These are phyloP conservation scores for Cystobasidium pallidum DNA, from an alignment of 1,284 basidiomycete species.

Conservation along the genomic window DNA sequence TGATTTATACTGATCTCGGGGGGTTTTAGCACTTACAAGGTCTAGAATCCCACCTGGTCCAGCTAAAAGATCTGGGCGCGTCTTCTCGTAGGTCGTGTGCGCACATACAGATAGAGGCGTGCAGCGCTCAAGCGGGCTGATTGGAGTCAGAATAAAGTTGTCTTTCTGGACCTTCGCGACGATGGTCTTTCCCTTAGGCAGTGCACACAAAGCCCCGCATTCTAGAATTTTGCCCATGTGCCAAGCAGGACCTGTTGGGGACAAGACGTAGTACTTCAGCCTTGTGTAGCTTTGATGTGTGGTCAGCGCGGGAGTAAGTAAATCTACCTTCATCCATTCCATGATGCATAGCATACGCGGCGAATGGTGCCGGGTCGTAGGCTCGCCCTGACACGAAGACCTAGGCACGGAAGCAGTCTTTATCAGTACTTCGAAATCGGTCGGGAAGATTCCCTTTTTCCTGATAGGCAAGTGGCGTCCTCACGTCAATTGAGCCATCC, in stretches of 20 bases:
- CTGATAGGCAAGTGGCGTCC: not conserved
- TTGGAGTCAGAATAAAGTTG: constrained; percentile 32
- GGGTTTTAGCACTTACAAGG: constrained; percentile 1
- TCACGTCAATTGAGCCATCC: constrained; percentile 26
- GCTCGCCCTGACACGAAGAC: constrained; percentile 24
- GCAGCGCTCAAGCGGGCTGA: constrained; percentile 20
- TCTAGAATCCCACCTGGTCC: constrained; percentile 28
- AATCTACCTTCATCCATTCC: constrained; percentile 5
- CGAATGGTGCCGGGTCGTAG: constrained; percentile 28
- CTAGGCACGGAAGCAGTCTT: not conserved
- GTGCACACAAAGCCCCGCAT: constrained; percentile 23
- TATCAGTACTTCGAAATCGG: not conserved
- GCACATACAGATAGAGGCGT: constrained; percentile 29
- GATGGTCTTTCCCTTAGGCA: constrained; percentile 32
- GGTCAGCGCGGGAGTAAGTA: not conserved
- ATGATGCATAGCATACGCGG: constrained; percentile 19
- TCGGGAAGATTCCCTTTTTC: not conserved
- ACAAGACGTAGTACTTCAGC: not conserved
- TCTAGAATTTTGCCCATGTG: constrained; percentile 36
- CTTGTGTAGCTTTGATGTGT: not conserved
- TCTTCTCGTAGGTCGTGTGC: constrained; percentile 32
- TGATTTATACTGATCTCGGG: not conserved
- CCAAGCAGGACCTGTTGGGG: constrained; percentile 15
- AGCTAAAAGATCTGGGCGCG: constrained; percentile 20
- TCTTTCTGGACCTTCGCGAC: constrained; percentile 28